These are phyloP conservation scores for Russula olivacea DNA, from an alignment of 768 basidiomycete genomes.

Conservation along the genomic window DNA sequence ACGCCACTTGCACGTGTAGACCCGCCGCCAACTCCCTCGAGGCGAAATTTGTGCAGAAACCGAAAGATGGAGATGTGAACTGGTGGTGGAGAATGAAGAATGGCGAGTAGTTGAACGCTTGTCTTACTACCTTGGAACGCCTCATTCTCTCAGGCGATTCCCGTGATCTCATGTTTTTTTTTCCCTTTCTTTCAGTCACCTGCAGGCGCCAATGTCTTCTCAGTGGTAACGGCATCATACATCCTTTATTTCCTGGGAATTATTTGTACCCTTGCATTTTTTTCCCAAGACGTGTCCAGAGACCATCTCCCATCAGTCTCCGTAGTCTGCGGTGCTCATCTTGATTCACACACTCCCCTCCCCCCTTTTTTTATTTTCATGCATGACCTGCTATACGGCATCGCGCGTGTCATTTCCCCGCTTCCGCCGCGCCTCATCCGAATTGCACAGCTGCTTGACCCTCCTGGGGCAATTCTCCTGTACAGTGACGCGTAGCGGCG, in stretches of 20 bases:
- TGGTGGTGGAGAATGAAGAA: background rate
- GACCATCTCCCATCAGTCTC: conserved; percentile 8
- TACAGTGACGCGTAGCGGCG: conserved; percentile 16
- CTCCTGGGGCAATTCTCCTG: conserved; percentile 23
- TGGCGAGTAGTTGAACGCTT: background rate
- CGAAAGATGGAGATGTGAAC: background rate
- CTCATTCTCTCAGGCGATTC: conserved; percentile 3
- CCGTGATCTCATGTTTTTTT: conserved; percentile 17
- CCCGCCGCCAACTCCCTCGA: background rate
- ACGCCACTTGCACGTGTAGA: background rate
- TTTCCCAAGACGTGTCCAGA: conserved; percentile 15
- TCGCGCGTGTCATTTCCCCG: conserved; percentile 17
- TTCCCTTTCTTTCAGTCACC: background rate
- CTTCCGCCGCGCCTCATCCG: conserved; percentile 22
- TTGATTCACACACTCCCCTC: background rate
- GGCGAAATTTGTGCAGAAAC: no score
- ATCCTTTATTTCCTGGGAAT: background rate
- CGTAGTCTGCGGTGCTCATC: conserved; percentile 9
- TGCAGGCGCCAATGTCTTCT: conserved; percentile 2
- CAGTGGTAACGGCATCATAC: conserved; percentile 16
- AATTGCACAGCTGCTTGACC: conserved; percentile 16
- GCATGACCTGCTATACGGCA: conserved; percentile 10
- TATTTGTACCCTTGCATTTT: background rate
- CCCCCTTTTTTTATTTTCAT: background rate
- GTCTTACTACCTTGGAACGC: conserved; percentile 4